A percentile compares a stretch with the other conserved stretches of the same genome.
phyloP scores from a whole-genome alignment of 768 basidiomycete species.

The Boletus pseudo-olivaceus region DNA sequence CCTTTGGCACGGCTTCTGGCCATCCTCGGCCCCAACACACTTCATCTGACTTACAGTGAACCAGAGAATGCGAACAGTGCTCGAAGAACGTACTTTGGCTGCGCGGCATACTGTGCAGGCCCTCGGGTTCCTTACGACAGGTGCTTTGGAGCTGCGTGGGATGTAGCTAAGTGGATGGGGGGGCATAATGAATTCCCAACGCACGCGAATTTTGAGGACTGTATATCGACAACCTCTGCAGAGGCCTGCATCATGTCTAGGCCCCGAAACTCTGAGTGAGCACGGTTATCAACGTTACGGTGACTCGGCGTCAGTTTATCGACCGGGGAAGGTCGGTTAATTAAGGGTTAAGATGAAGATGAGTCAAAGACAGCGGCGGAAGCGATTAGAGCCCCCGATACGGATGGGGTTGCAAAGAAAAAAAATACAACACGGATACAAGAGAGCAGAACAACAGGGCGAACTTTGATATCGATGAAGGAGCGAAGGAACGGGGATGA shows the following conservation, averaged over 20 bases:
- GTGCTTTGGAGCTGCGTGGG: slow-evolving; percentile 36
- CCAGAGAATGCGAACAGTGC: slow-evolving; percentile 10
- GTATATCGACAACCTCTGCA: slow-evolving; percentile 28
- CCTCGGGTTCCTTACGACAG: slow-evolving; percentile 48
- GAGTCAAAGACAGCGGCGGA: slow-evolving; percentile 11
- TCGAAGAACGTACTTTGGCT: slow-evolving; percentile 57
- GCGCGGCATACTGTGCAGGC: slow-evolving; percentile 84
- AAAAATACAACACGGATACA: slow-evolving; percentile 1
- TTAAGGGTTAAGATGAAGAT: slow-evolving; percentile 34
- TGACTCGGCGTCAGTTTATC: slow-evolving; percentile 40
- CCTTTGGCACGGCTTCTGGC: slow-evolving; percentile 75
- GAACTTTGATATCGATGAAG: slow-evolving; percentile 29
- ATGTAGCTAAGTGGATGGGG: slow-evolving; percentile 8
- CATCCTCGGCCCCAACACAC: slow-evolving; percentile 86
- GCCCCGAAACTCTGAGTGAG: slow-evolving; percentile 13
- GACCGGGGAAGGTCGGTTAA: slow-evolving; percentile 40
- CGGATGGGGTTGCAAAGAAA: not conserved
- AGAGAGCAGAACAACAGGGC: slow-evolving; percentile 14
- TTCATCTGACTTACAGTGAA: slow-evolving; percentile 63
- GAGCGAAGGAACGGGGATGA: slow-evolving; percentile 28
- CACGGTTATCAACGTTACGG: slow-evolving; percentile 40
- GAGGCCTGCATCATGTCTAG: slow-evolving; percentile 27
- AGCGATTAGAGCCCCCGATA: not conserved
- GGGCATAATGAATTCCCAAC: slow-evolving; percentile 8
- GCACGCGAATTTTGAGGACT: slow-evolving; percentile 30